phyloP scores from a whole-genome alignment of 257 asterid species.

The Capsicum baccatum region DNA sequence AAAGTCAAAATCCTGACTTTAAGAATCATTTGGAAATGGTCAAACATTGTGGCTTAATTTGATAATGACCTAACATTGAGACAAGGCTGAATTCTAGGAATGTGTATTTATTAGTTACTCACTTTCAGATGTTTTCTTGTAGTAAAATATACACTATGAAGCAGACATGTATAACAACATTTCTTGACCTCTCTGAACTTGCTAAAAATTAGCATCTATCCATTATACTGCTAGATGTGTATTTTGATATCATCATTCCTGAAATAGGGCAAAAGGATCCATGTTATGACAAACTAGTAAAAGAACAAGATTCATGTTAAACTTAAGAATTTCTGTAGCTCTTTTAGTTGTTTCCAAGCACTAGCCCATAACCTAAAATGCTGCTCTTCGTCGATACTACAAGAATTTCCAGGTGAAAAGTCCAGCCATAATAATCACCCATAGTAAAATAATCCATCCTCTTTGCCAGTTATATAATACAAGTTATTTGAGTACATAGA shows the following conservation, averaged over 20 bases:
- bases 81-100: constrained; percentile 19
- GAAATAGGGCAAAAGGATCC: background rate
- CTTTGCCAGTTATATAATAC: constrained; percentile 82
- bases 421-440: constrained; percentile 67
- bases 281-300: constrained; percentile 57
- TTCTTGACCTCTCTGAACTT: background rate
- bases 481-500: constrained; percentile 37
- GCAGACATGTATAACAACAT: background rate
- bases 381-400: constrained; percentile 58
- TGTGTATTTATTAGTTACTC: background rate
- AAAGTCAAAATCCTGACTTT: background rate
- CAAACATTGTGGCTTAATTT: constrained; percentile 30
- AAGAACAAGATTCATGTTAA: constrained; percentile 91
- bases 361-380: constrained; percentile 77
- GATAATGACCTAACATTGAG: constrained; percentile 22
- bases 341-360: constrained; percentile 89
- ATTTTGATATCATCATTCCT: background rate
- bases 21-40: background rate
- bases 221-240: background rate
- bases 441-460: constrained; percentile 63
- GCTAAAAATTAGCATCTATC: background rate
- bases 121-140: background rate
- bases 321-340: constrained; percentile 89
- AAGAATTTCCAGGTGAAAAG: constrained; percentile 86
- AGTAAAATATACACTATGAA: background rate